Evolutionary conservation across 1,139 yeast species (phyloP).

Genomic region (Lodderomyces margitis): DNA sequence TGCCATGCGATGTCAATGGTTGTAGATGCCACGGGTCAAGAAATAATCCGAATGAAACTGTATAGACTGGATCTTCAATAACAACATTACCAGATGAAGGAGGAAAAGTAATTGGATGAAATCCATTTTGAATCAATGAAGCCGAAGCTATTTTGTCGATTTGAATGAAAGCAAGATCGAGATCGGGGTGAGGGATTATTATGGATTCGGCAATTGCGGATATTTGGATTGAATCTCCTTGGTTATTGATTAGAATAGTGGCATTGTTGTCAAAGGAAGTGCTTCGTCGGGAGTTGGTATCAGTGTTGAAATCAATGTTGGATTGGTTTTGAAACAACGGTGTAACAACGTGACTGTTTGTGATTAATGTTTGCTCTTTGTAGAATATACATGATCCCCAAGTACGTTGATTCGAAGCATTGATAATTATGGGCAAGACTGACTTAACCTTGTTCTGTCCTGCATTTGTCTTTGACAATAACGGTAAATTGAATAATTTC

Average conservation of each 20-base stretch:
- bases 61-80: constrained; percentile 38
- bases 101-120: background rate
- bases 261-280: too few species aligned
- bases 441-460: background rate
- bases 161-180: constrained; percentile 8
- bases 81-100: constrained; percentile 9
- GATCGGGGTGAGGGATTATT: constrained; percentile 7
- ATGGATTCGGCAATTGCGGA: constrained; percentile 13
- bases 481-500: background rate
- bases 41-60: constrained; percentile 61
- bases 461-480: too few species aligned
- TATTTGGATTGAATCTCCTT: background rate
- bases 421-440: constrained; percentile 10
- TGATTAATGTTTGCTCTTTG: constrained; percentile 26
- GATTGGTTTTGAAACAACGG: constrained; percentile 6
- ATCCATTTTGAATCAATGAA: constrained; percentile 3
- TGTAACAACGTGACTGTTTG: constrained; percentile 37
- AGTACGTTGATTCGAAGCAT: constrained; percentile 10
- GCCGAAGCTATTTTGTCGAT: background rate
- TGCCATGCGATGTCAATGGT: constrained; percentile 50
- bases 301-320: background rate
- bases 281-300: background rate
- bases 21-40: constrained; percentile 21
- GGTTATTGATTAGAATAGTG: background rate
- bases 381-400: constrained; percentile 42